Evolutionary conservation across 2,329 filamentous ascomycete species (phyloP).

Genomic region (Fusarium subglutinans): DNA sequence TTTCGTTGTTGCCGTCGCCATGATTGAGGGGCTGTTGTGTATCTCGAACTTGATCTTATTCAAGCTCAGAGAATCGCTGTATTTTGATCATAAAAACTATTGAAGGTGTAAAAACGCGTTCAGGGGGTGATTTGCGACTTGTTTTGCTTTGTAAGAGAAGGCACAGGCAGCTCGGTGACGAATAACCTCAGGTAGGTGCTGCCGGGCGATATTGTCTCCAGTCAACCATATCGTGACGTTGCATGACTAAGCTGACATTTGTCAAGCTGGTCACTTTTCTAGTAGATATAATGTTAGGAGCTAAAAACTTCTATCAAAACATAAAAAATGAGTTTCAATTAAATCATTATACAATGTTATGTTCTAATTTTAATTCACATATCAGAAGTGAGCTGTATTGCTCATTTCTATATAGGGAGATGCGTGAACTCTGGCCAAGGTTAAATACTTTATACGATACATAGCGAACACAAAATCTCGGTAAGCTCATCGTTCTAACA

Average conservation of each 20-base stretch:
- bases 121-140: background rate
- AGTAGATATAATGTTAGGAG: background rate
- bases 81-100: background rate
- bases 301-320: background rate
- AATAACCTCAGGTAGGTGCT: conserved; percentile 13
- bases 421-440: too few relatives aligned
- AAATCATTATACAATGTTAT: rapidly evolving
- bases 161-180: conserved; percentile 41
- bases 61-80: background rate
- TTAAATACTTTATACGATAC: rapidly evolving
- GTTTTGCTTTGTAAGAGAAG: background rate
- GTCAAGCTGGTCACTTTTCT: background rate
- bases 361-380: too few relatives aligned
- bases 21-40: conserved; percentile 31
- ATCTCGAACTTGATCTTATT: background rate
- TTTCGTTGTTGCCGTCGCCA: conserved; percentile 58
- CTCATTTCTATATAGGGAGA: too few relatives aligned
- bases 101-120: background rate
- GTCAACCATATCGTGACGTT: conserved; percentile 37
- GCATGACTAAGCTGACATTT: conserved; percentile 38
- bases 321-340: background rate
- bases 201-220: conserved; percentile 17
- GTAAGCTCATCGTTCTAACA: background rate
- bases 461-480: too few relatives aligned
- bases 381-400: background rate